Evolutionary conservation across 495 filamentous ascomycete genomes (phyloP).

Genomic region (Halenospora varia): DNA sequence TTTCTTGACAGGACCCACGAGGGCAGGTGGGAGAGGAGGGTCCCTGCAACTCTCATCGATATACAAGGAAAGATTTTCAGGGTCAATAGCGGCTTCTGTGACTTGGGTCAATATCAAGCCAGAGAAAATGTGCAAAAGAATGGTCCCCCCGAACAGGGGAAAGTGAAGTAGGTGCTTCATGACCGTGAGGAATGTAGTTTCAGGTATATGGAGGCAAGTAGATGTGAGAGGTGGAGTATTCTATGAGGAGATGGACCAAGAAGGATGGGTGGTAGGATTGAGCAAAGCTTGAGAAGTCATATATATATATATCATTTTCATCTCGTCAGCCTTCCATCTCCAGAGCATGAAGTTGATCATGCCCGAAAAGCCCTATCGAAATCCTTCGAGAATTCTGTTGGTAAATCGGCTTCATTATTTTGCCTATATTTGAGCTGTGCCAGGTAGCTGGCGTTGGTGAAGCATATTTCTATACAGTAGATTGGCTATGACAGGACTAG

Average conservation of each 20-base stretch:
- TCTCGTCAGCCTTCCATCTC: not conserved
- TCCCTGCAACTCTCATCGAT: not conserved
- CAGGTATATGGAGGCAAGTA: too few relatives aligned
- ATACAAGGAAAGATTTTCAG: not conserved
- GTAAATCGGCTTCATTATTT: not conserved
- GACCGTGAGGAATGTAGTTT: too few relatives aligned
- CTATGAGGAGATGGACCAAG: not conserved
- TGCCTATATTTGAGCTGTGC: not conserved
- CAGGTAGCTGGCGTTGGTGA: not conserved
- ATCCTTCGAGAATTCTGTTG: not conserved
- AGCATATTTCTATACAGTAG: not conserved
- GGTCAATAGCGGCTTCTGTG: not conserved
- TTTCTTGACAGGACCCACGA: not conserved
- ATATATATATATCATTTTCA: not conserved
- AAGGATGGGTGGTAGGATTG: not conserved
- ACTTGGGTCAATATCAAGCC: not conserved
- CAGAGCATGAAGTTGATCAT: not conserved
- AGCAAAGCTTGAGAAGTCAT: not conserved
- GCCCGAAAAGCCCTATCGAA: not conserved
- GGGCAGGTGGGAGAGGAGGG: not conserved
- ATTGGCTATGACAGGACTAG: too few relatives aligned
- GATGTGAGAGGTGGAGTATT: not conserved
- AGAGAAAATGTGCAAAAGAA: not conserved
- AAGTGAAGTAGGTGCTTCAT: not conserved
- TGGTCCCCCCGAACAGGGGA: not conserved